Conservation (phyloP, 2,329 filamentous ascomycete species). For the Calonectria pseudoreteaudii region DNA sequence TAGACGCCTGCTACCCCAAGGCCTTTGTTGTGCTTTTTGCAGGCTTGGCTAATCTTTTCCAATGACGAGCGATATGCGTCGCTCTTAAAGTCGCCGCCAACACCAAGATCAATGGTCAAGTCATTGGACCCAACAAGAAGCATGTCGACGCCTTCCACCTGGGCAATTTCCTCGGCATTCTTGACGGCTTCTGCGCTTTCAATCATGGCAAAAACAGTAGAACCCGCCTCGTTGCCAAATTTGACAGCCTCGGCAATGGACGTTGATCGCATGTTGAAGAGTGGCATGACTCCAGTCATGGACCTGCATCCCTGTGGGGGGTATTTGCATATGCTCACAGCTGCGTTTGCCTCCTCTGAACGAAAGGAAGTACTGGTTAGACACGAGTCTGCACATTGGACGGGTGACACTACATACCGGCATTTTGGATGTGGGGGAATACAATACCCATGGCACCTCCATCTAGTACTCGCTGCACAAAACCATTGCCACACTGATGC, state of each 20-base stretch:
- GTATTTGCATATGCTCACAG: constrained; percentile 51
- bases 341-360: constrained; percentile 55
- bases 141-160: constrained; percentile 45
- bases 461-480: constrained; percentile 48
- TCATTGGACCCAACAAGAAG: constrained; percentile 48
- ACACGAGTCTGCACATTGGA: no score
- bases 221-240: constrained; percentile 37
- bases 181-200: constrained; percentile 40
- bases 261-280: constrained; percentile 35
- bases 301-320: constrained; percentile 40
- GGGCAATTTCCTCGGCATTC: constrained; percentile 45
- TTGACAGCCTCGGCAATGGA: constrained; percentile 26
- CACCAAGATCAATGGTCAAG: constrained; percentile 35
- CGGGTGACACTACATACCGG: constrained; percentile 2
- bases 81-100: constrained; percentile 22
- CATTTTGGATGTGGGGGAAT: constrained; percentile 40
- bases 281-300: constrained; percentile 37
- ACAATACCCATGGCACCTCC: constrained; percentile 47
- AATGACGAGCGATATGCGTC: constrained; percentile 23
- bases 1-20: constrained; percentile 32
- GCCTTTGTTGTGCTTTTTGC: constrained; percentile 23
- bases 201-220: constrained; percentile 44
- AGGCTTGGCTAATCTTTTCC: constrained; percentile 26
- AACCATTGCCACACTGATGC: constrained; percentile 48
- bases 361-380: not conserved